A percentile compares a stretch with the other conserved stretches of the same genome.
phyloP scores from a whole-genome alignment of 805 yeast genomes.

The Clavispora vitiphila region DNA sequence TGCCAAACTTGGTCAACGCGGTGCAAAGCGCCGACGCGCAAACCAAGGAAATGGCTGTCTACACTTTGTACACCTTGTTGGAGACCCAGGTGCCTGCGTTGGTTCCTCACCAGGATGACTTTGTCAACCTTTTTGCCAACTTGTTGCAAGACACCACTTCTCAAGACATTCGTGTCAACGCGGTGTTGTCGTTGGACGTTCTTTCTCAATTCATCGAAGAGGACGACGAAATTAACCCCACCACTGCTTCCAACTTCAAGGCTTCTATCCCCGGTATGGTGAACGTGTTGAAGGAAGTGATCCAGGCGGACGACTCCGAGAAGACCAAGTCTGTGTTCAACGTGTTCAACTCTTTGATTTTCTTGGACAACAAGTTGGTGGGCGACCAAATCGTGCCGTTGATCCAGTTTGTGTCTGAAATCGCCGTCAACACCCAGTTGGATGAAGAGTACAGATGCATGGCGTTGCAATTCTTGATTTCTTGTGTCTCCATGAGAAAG shows the following conservation, averaged over 20 bases:
- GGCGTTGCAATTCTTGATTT: conserved; percentile 78
- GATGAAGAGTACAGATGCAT: conserved; percentile 81
- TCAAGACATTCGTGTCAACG: conserved; percentile 71
- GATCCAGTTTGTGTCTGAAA: conserved; percentile 68
- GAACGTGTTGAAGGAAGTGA: conserved; percentile 69
- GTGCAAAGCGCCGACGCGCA: conserved; percentile 43
- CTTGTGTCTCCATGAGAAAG: conserved; percentile 75
- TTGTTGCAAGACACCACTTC: conserved; percentile 63
- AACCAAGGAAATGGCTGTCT: conserved; percentile 78
- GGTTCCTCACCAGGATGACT: conserved; percentile 54
- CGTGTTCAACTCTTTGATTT: conserved; percentile 73
- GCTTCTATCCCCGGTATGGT: conserved; percentile 75
- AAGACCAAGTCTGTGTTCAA: conserved; percentile 73
- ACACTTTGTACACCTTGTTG: conserved; percentile 68
- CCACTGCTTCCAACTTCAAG: conserved; percentile 51
- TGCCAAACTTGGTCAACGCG: conserved; percentile 65
- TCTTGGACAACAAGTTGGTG: conserved; percentile 70
- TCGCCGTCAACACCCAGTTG: conserved; percentile 57
- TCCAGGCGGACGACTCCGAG: conserved; percentile 65
- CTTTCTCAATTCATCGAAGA: conserved; percentile 67
- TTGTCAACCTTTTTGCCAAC: conserved; percentile 63
- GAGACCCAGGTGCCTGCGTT: conserved; percentile 64
- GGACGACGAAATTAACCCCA: conserved; percentile 40
- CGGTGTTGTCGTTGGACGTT: conserved; percentile 74
- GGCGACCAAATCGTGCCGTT: conserved; percentile 71